Base-by-base conservation (phyloP, 176 grass and related monocot species). In the Cocos nucifera region DNA sequence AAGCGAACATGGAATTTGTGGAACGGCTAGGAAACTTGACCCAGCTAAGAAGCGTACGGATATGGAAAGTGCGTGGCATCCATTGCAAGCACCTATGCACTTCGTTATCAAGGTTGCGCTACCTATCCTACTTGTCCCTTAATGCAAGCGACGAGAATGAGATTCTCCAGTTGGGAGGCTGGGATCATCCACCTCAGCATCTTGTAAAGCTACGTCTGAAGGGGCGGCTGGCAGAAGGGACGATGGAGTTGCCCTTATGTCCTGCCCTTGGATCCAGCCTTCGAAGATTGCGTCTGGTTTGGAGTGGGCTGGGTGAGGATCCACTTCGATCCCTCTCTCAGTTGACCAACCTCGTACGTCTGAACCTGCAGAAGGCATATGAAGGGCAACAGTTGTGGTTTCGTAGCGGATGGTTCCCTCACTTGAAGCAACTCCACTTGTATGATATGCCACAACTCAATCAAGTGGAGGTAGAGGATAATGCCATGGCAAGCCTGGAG, bases 51-150 rank as follows among this genome's bases (percentile, higher is more conserved):
- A 39, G 50, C 19, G 20, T 89, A 29, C 39, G 53, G 23, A 63
- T 89, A 69, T 54, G 30, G 56, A 21, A 51, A 50, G 50, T 84
- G 0, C 80, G 72, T n/a, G 57, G 66, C 50, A 77, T 6, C 32
- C 55, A 83, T 3, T 88, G 66, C 49, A 29, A 48, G 61, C 57
- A 69, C 32, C 22, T 79, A 54, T 83, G 80, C 49, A 4, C 20
- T 27, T 80, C 79, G 51, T 67, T 89, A 66, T 83, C 76, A 35
- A 75, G 73, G 62, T 66, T 89, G 69, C 30, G 20, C 0, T 53
- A 53, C 2, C 72, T 89, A 29, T 39, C 57, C 32, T 69, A 10
- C 49, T 71, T 89, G 30, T 2, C 55, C 24, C 74, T 83, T 30
- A 57, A 17, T 69, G 73, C 85, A 4, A 74, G 28, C 44, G 53